Percentiles rank a stretch among this genome's conserved stretches.
Conservation (phyloP, 306 rosid genomes). For the Cyamopsis tetragonoloba region DNA sequence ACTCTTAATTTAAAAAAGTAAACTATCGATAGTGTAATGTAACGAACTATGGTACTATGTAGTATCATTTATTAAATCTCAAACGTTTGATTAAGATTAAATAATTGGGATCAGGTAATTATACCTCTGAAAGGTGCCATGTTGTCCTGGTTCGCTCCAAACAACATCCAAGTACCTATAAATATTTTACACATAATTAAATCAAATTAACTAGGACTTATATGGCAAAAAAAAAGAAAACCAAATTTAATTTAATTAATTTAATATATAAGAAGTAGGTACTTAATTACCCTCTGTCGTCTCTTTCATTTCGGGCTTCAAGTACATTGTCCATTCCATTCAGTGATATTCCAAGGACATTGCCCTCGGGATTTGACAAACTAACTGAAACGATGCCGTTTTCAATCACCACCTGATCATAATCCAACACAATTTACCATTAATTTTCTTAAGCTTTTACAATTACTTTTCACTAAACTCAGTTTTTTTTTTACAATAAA, state of each 20-base stretch:
- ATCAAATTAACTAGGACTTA: not conserved
- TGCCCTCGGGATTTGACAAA: conserved; percentile 54
- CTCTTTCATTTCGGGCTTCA: not conserved
- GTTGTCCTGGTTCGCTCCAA: conserved; percentile 26
- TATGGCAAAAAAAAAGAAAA: not conserved
- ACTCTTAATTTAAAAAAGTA: too few relatives aligned
- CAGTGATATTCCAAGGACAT: conserved; percentile 46
- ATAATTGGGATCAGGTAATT: not conserved
- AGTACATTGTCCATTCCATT: conserved; percentile 48
- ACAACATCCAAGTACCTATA: conserved; percentile 65
- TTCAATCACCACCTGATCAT: conserved; percentile 49
- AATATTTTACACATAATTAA: not conserved
- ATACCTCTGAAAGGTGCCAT: conserved; percentile 34
- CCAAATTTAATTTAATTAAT: not conserved
- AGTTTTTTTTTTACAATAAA: too few relatives aligned
- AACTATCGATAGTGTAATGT: too few relatives aligned
- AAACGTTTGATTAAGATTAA: too few relatives aligned
- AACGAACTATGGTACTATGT: too few relatives aligned
- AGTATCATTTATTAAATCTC: too few relatives aligned
- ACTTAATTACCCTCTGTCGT: conserved; percentile 58
- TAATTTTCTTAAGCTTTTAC: not conserved
- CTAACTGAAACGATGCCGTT: conserved; percentile 57
- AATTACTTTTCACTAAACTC: not conserved
- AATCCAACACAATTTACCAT: too few relatives aligned
- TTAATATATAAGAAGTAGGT: not conserved